Evolutionary conservation across 441 rosid species (phyloP).

Genomic region (Breynia disticha): DNA sequence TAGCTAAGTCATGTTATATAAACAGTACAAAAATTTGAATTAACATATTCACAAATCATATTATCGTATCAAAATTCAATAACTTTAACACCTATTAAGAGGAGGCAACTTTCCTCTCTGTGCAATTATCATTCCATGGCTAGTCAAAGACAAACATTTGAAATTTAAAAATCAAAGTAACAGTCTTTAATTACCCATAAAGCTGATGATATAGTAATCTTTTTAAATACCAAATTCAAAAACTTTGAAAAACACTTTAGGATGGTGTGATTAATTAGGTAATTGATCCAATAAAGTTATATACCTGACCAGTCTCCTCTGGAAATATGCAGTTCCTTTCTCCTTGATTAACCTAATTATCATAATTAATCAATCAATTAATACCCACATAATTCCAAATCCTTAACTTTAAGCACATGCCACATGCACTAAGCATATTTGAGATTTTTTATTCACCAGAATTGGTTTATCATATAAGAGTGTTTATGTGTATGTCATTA

Average conservation of each 20-base stretch:
- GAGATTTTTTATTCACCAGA: too few species aligned
- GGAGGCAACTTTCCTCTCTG: constrained; percentile 54
- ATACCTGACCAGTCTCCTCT: constrained; percentile 93
- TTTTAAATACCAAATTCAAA: constrained; percentile 18
- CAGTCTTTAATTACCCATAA: constrained; percentile 28
- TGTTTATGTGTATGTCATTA: too few species aligned
- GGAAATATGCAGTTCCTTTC: constrained; percentile 78
- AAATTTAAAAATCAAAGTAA: constrained; percentile 13
- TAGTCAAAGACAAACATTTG: constrained; percentile 24
- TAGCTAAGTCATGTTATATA: too few species aligned
- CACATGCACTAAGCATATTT: too few species aligned
- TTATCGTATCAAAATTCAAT: too few species aligned
- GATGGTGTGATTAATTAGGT: constrained; percentile 11
- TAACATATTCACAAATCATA: too few species aligned
- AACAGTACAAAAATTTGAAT: too few species aligned
- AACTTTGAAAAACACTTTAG: constrained; percentile 8
- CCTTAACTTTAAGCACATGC: too few species aligned
- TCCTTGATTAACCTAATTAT: constrained; percentile 50
- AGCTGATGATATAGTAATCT: constrained; percentile 23
- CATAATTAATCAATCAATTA: constrained; percentile 25
- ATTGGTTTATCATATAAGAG: too few species aligned
- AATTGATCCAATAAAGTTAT: constrained; percentile 49
- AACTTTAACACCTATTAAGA: constrained; percentile 32
- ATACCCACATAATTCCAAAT: constrained; percentile 8
- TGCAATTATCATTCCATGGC: constrained; percentile 62